These are phyloP conservation scores for Camelina neglecta DNA, from an alignment of 345 rosid species.

Conservation along the genomic window DNA sequence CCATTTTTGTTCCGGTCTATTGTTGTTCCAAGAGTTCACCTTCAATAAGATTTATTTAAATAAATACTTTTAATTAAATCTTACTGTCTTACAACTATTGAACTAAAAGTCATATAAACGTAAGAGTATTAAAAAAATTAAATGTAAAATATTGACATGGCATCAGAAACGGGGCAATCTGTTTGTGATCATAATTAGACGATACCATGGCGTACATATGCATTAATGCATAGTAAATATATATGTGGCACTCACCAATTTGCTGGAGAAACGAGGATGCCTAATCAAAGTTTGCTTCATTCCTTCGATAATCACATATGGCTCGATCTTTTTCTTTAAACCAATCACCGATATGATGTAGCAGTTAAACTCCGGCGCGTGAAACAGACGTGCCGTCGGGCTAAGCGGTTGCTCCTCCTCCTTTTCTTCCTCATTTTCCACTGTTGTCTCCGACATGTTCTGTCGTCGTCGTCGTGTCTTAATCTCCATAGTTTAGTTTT, in stretches of 20 bases:
- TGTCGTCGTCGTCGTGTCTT: not conserved
- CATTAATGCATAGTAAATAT: too few species aligned
- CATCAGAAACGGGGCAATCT: too few species aligned
- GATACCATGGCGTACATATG: too few species aligned
- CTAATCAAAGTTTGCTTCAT: constrained; percentile 57
- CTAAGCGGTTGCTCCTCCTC: constrained; percentile 54
- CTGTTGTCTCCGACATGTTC: not conserved
- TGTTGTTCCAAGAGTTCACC: not conserved
- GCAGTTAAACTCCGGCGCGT: constrained; percentile 55
- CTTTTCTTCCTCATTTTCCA: not conserved
- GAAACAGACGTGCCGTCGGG: constrained; percentile 61
- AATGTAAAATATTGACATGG: too few species aligned
- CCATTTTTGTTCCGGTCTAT: constrained; percentile 60
- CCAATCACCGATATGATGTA: constrained; percentile 60
- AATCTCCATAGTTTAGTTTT: constrained; percentile 33
- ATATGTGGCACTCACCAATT: constrained; percentile 51
- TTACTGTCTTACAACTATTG: not conserved
- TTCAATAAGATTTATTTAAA: not conserved
- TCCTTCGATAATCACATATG: constrained; percentile 52
- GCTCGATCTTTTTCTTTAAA: constrained; percentile 48
- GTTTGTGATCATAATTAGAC: too few species aligned
- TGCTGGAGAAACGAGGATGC: constrained; percentile 88
- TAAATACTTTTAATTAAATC: too few species aligned
- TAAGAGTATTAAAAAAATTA: too few species aligned
- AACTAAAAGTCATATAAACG: not conserved